Base-by-base conservation (phyloP, 2,329 filamentous ascomycete species). In the Anthostomella pinea region DNA sequence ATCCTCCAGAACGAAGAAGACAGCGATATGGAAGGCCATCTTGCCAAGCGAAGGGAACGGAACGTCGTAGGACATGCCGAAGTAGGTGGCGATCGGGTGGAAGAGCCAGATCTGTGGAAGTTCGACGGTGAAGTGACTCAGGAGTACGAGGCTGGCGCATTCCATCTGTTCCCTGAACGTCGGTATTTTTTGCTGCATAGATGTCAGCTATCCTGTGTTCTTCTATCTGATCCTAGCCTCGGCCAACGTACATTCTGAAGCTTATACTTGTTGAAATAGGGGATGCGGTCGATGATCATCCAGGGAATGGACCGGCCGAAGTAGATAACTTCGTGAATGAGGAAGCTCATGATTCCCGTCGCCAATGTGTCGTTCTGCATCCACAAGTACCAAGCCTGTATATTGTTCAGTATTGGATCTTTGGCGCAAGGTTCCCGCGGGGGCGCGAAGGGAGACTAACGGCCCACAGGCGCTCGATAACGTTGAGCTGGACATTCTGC, bases 71-170 rank as follows among this genome's bases (percentile, higher is more conserved):
- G 83, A 75, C 67, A 98, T 84, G 56, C 93, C 93, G 62, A 88
- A 90, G 68, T 81, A 95, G 61, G 90, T 87, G 40, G 91, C 91
- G 73, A 96, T 80, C 19, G 93, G 93, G 72, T 98, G 93, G 78
- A 98, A 98, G 56, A 97, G 79, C 91, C 91, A 97, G 65, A 97
- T 97, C 68, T 97, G 93, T 45, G 93, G 93, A 23, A 98, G 79
- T 68, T 98, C 93, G 64, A 96, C 93, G 51, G 93, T 97, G 68
- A 97, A 95, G 67, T 98, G 93, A 63, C 83, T 90, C 57, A 97
- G 72, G 49, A 98, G 84, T 47, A 98, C 93, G 51, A 96, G 82
- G 63, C 81, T 82, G 42, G 93, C 90, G 70, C 93, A 98, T 59
- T 90, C 80, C 81, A 87, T 95, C 68, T 98, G 93, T 66, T 98